Evolutionary conservation across 208 protist species (phyloP).

Genomic region (Trichomonas gallinae): DNA sequence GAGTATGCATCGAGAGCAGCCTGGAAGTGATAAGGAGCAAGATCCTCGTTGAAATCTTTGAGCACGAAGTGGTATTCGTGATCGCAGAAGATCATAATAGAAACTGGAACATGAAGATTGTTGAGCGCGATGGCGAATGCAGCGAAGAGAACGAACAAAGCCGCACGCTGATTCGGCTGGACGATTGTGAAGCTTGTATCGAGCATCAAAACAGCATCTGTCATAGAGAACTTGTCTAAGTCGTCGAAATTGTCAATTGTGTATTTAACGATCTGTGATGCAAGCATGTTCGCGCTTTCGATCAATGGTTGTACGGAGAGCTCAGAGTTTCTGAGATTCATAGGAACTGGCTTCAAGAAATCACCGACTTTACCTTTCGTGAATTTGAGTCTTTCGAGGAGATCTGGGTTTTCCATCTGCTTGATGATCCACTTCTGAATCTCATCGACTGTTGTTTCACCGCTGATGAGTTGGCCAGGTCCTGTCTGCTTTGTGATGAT

Average conservation of each 20-base stretch:
- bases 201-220: neutral
- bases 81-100: neutral
- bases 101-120: neutral
- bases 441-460: neutral
- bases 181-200: neutral
- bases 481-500: neutral
- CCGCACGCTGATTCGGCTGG: neutral
- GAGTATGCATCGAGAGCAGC: neutral
- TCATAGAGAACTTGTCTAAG: neutral
- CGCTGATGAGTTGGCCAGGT: neutral
- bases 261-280: neutral
- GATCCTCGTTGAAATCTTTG: neutral
- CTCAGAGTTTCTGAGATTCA: neutral
- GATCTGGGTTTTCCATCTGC: neutral
- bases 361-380: neutral
- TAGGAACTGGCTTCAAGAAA: neutral
- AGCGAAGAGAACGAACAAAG: neutral
- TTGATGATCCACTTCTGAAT: neutral
- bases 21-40: neutral
- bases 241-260: neutral
- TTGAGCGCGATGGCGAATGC: neutral
- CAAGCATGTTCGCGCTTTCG: neutral
- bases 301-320: neutral
- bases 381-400: neutral
- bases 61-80: neutral